Evolutionary conservation across 2,329 filamentous ascomycete species (phyloP).

Genomic region (Neofusicoccum laricinum): DNA sequence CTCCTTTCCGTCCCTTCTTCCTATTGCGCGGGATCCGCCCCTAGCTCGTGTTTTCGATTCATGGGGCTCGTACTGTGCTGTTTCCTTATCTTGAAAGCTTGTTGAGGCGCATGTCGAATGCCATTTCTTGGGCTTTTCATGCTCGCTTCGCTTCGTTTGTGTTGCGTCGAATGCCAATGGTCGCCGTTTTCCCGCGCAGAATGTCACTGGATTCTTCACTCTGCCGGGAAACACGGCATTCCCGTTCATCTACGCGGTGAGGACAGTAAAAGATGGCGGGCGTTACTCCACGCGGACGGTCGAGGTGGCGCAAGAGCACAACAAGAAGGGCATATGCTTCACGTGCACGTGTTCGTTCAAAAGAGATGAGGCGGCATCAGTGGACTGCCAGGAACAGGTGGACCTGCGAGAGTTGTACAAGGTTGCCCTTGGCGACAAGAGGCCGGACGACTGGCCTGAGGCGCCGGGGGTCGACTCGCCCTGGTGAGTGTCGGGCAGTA

Average conservation of each 20-base stretch:
- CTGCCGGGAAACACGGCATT: conserved; percentile 45
- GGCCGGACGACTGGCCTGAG: conserved; percentile 26
- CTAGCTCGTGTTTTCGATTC: background rate
- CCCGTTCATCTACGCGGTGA: conserved; percentile 52
- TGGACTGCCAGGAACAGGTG: conserved; percentile 34
- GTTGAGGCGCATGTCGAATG: background rate
- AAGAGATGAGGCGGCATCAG: conserved; percentile 34
- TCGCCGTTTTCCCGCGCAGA: conserved; percentile 29
- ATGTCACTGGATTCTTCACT: conserved; percentile 54
- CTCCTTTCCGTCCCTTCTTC: background rate
- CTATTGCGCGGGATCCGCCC: background rate
- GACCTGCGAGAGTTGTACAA: conserved; percentile 36
- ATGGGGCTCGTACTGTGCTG: background rate
- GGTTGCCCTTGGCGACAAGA: conserved; percentile 32
- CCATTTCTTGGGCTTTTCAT: background rate
- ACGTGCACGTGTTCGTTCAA: conserved; percentile 55
- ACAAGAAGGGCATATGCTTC: conserved; percentile 47
- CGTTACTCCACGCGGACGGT: conserved; percentile 53
- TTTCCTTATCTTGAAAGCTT: background rate
- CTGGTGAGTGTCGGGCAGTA: conserved; percentile 21
- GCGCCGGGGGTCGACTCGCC: conserved; percentile 35
- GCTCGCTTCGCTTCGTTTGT: too few relatives aligned
- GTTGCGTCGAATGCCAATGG: too few relatives aligned
- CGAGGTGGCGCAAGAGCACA: conserved; percentile 48
- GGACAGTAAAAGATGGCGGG: conserved; percentile 49